Percentiles rank a stretch among this genome's conserved stretches.
These are phyloP conservation scores for Trichosporon faecale DNA, from an alignment of 1,284 basidiomycete genomes.

Conservation along the genomic window DNA sequence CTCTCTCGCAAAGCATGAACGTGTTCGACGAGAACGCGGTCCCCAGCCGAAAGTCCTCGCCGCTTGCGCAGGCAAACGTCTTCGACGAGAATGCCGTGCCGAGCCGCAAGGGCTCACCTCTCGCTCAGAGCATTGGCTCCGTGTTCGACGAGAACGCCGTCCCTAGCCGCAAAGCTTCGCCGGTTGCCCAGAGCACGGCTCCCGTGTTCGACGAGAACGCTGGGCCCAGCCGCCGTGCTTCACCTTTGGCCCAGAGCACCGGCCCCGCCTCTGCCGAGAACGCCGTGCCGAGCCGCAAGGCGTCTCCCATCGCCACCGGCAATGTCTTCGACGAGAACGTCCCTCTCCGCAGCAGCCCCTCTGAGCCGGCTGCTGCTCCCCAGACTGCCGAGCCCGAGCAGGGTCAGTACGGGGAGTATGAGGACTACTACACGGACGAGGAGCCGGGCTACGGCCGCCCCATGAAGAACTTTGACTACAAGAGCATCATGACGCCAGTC, in stretches of 20 bases:
- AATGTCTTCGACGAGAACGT: constrained; percentile 29
- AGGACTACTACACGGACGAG: constrained; percentile 28
- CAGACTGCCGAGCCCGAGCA: constrained; percentile 22
- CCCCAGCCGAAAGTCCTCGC: background rate
- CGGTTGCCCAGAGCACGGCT: background rate
- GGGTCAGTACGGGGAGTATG: constrained; percentile 14
- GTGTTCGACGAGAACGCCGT: background rate
- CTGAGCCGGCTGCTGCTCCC: constrained; percentile 14
- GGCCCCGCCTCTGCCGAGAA: constrained; percentile 15
- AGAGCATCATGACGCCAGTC: constrained; percentile 87
- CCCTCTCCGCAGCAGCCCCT: constrained; percentile 28
- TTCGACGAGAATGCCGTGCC: background rate
- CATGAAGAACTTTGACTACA: constrained; percentile 60
- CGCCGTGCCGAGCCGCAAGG: background rate
- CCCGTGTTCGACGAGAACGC: background rate
- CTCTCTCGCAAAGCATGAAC: background rate
- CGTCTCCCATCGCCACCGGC: constrained; percentile 12
- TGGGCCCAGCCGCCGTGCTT: background rate
- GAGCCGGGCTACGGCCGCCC: constrained; percentile 61
- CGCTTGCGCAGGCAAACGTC: background rate
- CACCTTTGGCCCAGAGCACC: constrained; percentile 17
- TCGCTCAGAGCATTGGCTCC: background rate
- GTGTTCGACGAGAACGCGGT: background rate
- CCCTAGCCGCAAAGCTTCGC: background rate
- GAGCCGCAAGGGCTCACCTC: background rate